Evolutionary conservation across 78 protist species (phyloP).

Genomic region (Polysphondylium violaceum): DNA sequence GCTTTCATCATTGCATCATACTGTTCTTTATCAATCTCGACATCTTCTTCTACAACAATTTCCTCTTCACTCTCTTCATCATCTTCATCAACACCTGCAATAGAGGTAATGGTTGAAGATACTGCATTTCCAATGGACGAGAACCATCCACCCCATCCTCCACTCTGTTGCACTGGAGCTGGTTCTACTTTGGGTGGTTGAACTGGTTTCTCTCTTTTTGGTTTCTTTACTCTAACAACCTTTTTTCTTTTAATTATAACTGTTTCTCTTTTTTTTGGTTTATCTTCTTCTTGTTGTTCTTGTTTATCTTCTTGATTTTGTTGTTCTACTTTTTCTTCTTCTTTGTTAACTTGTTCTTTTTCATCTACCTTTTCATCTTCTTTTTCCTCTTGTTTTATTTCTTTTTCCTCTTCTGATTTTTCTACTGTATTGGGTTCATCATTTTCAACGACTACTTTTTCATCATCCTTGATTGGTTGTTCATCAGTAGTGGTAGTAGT

Average conservation of each 20-base stretch:
- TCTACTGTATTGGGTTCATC: not conserved
- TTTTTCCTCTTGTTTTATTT: not conserved
- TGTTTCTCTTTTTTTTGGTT: constrained; percentile 15
- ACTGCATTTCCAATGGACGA: constrained; percentile 77
- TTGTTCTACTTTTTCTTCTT: not conserved
- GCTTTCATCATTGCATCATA: not conserved
- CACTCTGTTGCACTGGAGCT: constrained; percentile 6
- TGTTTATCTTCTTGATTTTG: not conserved
- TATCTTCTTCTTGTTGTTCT: not conserved
- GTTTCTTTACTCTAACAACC: not conserved
- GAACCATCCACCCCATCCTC: constrained; percentile 78
- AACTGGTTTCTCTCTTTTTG: not conserved
- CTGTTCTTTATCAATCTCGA: not conserved
- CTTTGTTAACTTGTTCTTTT: not conserved
- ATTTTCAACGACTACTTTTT: not conserved
- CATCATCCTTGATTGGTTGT: too few relatives aligned
- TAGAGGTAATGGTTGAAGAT: constrained; percentile 39
- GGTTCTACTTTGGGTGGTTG: constrained; percentile 3
- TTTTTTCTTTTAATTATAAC: not conserved
- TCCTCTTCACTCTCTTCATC: constrained; percentile 43
- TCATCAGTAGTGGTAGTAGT: not conserved
- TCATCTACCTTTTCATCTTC: not conserved
- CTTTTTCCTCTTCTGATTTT: not conserved
- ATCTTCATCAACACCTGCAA: constrained; percentile 27
- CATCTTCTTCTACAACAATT: constrained; percentile 25